Percentiles rank a stretch among this genome's conserved stretches.
phyloP scores from a whole-genome alignment of 2,329 filamentous ascomycete species.

The Eutypa lata region DNA sequence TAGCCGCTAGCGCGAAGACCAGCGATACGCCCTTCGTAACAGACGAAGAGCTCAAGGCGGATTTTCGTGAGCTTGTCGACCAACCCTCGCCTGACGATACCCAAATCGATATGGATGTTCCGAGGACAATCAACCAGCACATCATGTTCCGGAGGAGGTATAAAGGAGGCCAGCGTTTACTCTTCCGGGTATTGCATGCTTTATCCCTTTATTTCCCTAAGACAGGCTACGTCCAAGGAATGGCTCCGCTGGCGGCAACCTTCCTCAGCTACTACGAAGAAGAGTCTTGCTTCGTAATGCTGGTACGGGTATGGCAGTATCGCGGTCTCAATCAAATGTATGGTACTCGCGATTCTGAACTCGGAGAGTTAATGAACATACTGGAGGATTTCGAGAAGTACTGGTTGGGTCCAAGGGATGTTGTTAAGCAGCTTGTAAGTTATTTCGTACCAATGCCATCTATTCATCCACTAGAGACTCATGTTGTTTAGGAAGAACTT shows the following conservation, averaged over 20 bases:
- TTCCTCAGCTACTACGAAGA: slow-evolving; percentile 96
- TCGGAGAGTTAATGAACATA: slow-evolving; percentile 81
- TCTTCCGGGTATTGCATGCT: slow-evolving; percentile 90
- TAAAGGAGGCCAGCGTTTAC: slow-evolving; percentile 82
- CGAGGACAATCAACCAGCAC: slow-evolving; percentile 88
- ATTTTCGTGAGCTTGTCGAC: slow-evolving; percentile 71
- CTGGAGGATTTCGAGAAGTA: slow-evolving; percentile 78
- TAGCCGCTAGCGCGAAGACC: slow-evolving; percentile 71
- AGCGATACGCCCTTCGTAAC: slow-evolving; percentile 55
- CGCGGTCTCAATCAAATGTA: slow-evolving; percentile 85
- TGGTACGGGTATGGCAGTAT: slow-evolving; percentile 89
- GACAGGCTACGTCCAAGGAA: slow-evolving; percentile 95
- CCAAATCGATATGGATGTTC: slow-evolving; percentile 96
- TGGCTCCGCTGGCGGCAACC: slow-evolving; percentile 91
- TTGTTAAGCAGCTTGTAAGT: slow-evolving; percentile 77
- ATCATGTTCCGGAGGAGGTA: slow-evolving; percentile 96
- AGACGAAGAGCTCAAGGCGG: slow-evolving; percentile 68
- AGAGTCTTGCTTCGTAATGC: slow-evolving; percentile 90
- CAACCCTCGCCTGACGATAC: slow-evolving; percentile 82
- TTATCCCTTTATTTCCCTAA: slow-evolving; percentile 88
- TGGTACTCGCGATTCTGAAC: slow-evolving; percentile 57
- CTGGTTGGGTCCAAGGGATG: slow-evolving; percentile 76
- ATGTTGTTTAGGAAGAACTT: slow-evolving; percentile 59
- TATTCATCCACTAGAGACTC: slow-evolving; percentile 2
- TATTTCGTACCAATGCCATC: background rate